Base-by-base conservation (phyloP, 352 stramenopile species). In the Phytophthora cryptogea region DNA sequence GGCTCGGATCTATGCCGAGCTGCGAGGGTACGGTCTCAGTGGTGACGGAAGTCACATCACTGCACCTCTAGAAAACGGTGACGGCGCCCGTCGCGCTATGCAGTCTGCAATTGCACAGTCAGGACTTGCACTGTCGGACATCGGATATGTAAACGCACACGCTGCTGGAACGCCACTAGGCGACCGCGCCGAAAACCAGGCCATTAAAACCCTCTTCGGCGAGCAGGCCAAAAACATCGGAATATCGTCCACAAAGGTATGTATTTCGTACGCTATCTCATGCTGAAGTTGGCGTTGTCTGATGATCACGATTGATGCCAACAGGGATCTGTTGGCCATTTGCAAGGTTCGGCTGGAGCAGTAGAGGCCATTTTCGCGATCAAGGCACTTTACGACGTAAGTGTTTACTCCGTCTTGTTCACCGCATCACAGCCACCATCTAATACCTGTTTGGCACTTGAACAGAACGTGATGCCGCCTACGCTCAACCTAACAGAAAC, bases 141-240 rank as follows among this genome's bases (percentile, higher is more conserved):
- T 99, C 17, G 95, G 97, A 27, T 99, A 99, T 67, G 92, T 99
- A 32, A 99, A 99, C 59, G 95, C 97, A 3, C 97, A 99, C 66
- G 97, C 97, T 3, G 99, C 97, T 8, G 98, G 91, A n/a, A 99
- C 97, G 0, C 97, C 96, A 0, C 84, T 98, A 14, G 97, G 97
- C 1, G 97, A 99, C 71, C 86, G 90, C 5, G 96, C 96, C 8
- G 97, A 99, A 66, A 93, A 94, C 42, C 60, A 76, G 2, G 95
- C 94, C 1, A 94, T 99, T 37, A 86, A 95, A 60, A 74, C 78
- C n/a, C 62, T 98, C 20, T 94, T 97, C 43, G 74, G 78, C 5
- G 62, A 78, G 1, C 60, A 88, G 39, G 77, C 77, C 0, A 68
- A 70, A 11, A 51, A 76, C 2, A 68, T 94, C 5, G 77, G 72